These are phyloP conservation scores for Fusarium heterosporum DNA, from an alignment of 2,329 filamentous ascomycete genomes.

Conservation along the genomic window DNA sequence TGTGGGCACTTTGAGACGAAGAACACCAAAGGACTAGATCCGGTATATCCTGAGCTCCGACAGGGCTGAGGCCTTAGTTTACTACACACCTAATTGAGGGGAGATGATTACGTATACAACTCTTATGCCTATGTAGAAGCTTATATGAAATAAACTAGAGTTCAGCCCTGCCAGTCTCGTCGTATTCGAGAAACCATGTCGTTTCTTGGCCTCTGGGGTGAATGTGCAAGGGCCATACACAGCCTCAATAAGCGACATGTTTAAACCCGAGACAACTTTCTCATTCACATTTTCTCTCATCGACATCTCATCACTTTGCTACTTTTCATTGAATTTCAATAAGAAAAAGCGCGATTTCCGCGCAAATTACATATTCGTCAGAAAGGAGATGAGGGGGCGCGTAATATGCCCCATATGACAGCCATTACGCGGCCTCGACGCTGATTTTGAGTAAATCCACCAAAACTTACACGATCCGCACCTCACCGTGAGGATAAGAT, in stretches of 20 bases:
- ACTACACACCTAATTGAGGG: no score
- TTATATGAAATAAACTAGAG: neutral
- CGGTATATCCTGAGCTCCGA: no score
- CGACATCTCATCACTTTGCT: neutral
- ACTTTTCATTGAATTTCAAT: neutral
- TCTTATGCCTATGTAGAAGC: neutral
- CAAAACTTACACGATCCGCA: conserved; percentile 21
- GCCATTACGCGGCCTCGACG: conserved; percentile 36
- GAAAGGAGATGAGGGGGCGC: conserved; percentile 18
- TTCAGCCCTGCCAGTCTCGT: neutral
- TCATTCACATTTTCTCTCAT: neutral
- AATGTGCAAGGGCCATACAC: conserved; percentile 22
- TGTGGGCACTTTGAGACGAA: no score
- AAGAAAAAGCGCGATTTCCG: conserved; percentile 9
- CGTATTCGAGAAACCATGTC: neutral
- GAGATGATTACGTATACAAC: neutral
- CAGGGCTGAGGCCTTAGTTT: no score
- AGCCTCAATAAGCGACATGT: conserved; percentile 16
- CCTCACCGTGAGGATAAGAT: neutral
- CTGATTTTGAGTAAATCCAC: conserved; percentile 14
- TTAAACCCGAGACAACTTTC: conserved; percentile 15
- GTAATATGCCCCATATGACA: conserved; percentile 15
- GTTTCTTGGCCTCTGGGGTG: neutral
- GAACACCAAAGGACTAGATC: no score
- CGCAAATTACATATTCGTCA: conserved; percentile 4